Conservation (phyloP, 441 rosid genomes). For the Melastoma candidum region DNA sequence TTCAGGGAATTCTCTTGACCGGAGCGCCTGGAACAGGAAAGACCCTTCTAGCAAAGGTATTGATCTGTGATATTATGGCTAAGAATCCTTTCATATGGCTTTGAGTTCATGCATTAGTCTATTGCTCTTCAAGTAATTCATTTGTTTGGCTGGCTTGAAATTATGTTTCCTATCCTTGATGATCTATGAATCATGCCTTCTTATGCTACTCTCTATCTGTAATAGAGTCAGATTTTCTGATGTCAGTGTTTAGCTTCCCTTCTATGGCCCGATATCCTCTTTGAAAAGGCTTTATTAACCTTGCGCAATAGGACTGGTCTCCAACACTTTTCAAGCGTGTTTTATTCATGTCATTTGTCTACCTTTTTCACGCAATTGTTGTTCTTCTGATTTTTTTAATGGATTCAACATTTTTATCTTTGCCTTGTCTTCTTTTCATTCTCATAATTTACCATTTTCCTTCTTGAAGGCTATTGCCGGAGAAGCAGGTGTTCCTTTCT, state of each 20-base stretch:
- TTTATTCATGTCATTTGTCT: too few relatives aligned
- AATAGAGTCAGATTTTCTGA: too few relatives aligned
- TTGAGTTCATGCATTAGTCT: neutral
- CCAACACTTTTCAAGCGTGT: too few relatives aligned
- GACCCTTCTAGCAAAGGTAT: slow-evolving; percentile 93
- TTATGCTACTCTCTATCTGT: too few relatives aligned
- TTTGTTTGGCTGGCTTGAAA: too few relatives aligned
- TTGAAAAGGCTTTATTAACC: too few relatives aligned
- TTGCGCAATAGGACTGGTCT: too few relatives aligned
- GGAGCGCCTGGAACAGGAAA: slow-evolving; percentile 99
- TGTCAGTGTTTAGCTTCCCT: too few relatives aligned
- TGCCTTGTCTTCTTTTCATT: neutral
- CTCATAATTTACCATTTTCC: slow-evolving; percentile 6
- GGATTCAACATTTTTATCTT: slow-evolving; percentile 4
- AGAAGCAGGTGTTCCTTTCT: slow-evolving; percentile 99
- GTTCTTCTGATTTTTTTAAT: neutral
- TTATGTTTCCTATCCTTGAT: too few relatives aligned
- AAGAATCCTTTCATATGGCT: slow-evolving; percentile 1
- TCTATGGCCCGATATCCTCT: too few relatives aligned
- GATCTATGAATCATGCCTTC: too few relatives aligned
- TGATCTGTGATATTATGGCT: slow-evolving; percentile 1
- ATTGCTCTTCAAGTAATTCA: neutral
- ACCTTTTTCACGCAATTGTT: too few relatives aligned
- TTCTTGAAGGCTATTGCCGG: slow-evolving; percentile 90
- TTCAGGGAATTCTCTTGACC: slow-evolving; percentile 94